Base-by-base conservation (phyloP, 148 eudicot species). In the Chenopodium quinoa region DNA sequence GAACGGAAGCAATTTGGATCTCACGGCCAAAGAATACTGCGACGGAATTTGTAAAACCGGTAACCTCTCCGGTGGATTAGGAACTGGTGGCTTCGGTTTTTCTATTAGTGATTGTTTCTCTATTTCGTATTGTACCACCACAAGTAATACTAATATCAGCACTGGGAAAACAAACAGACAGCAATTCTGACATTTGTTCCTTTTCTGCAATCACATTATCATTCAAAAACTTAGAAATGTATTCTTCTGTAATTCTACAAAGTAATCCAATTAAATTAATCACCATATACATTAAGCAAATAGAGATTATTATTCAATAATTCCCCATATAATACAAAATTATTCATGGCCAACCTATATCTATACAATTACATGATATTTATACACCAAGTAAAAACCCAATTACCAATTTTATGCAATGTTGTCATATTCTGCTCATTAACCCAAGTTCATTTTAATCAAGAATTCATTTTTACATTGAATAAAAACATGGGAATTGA, bases 21-120 rank as follows among this genome's bases (percentile, higher is more conserved):
- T 88, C 32, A 85, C 88, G 0, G 94, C 72, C 92, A 78, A 89
- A 92, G 73, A 73, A 82, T 9, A 73, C 70, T 32, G 87, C 79
- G 17, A 80, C 1, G 96, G 94, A 71, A 92, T 67, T 75, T 89
- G 90, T 73, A 94, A 76, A 72, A 84, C 56, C 2, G 92, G 91
- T 68, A 93, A 93, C 92, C 88, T 87, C 83, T 88, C 87, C 58
- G 90, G 88, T 20, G 97, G 97, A 75, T 81, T 80, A 29, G 83
- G 91, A 83, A 91, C 76, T 52, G 94, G 80, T 19, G 78, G 79
- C 7, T 1, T 14, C 37, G 13, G 17, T 2, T 13, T 67, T 52
- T 67, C 13, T 1, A 50, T 8, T 67, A 8, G 10, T 9, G 4
- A 14, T 25, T 22, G 7, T 19, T 60, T 23, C 37, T 78, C 65